A percentile compares a stretch with the other conserved stretches of the same genome.
These are phyloP conservation scores for Hypoxylon sp. DNA, from an alignment of 2,329 filamentous ascomycete genomes.

Conservation along the genomic window DNA sequence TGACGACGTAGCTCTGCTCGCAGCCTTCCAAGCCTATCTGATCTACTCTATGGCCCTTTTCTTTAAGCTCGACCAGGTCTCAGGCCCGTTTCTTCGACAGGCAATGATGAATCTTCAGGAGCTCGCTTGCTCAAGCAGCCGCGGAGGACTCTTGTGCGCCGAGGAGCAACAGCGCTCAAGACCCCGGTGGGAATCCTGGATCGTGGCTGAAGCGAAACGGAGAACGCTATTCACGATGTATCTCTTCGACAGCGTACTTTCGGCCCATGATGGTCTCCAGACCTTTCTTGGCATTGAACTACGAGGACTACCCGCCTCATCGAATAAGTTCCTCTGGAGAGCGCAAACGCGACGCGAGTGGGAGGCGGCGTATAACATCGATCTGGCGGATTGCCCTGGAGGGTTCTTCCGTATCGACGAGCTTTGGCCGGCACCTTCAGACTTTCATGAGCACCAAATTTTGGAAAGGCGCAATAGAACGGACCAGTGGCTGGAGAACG, in stretches of 20 bases:
- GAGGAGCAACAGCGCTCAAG: constrained; percentile 50
- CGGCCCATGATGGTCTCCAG: constrained; percentile 52
- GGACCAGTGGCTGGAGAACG: constrained; percentile 57
- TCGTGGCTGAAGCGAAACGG: constrained; percentile 60
- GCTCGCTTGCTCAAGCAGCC: constrained; percentile 52
- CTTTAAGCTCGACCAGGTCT: constrained; percentile 46
- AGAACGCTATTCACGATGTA: constrained; percentile 61
- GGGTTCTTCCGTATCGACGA: constrained; percentile 57
- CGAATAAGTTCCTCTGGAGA: constrained; percentile 54
- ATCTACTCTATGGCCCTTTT: constrained; percentile 60
- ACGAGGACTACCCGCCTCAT: constrained; percentile 52
- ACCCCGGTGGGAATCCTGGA: constrained; percentile 62
- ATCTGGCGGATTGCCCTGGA: constrained; percentile 53
- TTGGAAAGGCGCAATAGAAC: constrained; percentile 49
- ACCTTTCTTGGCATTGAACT: constrained; percentile 60
- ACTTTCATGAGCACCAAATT: constrained; percentile 44
- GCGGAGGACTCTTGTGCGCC: constrained; percentile 53
- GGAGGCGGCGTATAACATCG: constrained; percentile 53
- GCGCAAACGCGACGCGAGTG: constrained; percentile 49
- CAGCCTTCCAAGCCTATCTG: constrained; percentile 61
- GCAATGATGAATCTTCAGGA: constrained; percentile 60
- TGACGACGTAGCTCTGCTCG: constrained; percentile 48
- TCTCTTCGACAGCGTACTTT: constrained; percentile 59
- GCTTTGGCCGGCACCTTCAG: constrained; percentile 54
- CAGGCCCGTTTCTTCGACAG: constrained; percentile 48